These are phyloP conservation scores for Xylaria sp. DNA, from an alignment of 495 filamentous ascomycete species.

Conservation along the genomic window DNA sequence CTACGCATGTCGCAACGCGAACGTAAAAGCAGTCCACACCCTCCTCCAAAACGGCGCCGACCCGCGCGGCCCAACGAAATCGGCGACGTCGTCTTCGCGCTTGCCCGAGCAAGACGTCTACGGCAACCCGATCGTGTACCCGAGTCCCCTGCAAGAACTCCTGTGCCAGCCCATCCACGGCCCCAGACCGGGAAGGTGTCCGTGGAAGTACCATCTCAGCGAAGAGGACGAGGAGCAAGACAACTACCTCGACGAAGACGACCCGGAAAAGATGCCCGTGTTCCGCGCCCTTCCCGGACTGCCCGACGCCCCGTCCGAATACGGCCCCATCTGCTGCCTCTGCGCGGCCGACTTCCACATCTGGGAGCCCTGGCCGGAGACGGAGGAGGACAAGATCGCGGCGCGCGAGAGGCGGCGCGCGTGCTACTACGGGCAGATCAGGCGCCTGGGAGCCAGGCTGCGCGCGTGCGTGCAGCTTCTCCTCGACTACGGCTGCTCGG, in stretches of 20 bases:
- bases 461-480: conserved; percentile 4
- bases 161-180: conserved; percentile 18
- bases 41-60: conserved; percentile 9
- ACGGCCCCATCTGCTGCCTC: background rate
- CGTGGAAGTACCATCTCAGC: conserved; percentile 11
- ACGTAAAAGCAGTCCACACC: conserved; percentile 6
- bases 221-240: conserved; percentile 18
- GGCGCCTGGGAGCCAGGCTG: background rate
- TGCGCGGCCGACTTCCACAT: conserved; percentile 1
- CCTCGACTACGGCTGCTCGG: conserved; percentile 1
- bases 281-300: background rate
- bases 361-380: background rate
- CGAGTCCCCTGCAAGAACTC: conserved; percentile 9
- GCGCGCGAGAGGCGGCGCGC: conserved; percentile 1
- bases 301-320: background rate
- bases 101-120: background rate
- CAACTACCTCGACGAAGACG: conserved; percentile 13
- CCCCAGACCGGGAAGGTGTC: background rate
- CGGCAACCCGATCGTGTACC: conserved; percentile 3
- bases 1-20: conserved; percentile 10
- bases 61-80: background rate
- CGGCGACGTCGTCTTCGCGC: background rate
- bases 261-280: background rate
- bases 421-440: conserved; percentile 12
- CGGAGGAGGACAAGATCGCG: conserved; percentile 6